Evolutionary conservation across 345 rosid species (phyloP), one percentile per base, ranked within the genome.

Genomic region (Eucalyptus dawsonii): DNA sequence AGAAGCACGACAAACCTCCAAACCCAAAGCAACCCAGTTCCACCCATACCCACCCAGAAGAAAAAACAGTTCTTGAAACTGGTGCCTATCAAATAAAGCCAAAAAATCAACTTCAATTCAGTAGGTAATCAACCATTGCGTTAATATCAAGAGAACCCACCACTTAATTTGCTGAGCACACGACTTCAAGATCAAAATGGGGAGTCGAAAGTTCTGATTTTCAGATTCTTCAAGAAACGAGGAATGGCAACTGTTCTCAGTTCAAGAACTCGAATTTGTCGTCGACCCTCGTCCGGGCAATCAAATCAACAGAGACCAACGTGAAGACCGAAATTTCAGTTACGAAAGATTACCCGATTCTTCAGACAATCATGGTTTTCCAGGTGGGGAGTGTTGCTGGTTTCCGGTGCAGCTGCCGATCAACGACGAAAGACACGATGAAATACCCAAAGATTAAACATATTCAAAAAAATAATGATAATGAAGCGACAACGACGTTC

Each of bases 1-100:
- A 96, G 90, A 88, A 95, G 89, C 87, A 94, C 85, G 44, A 95
- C 89, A 24, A 90, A 50, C 69, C 94, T 95, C 87, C 87, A 91
- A 31, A 91, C 16, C 97, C 93, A 94, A 87, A 88, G 76, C 40
- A 89, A 91, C 91, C 90, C 86, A 86, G 51, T 86, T 69, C 88
- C 87, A 37, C 90, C 90, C 95, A 89, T 93, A 27, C 76, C 90
- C 89, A 87, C 80, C 80, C 7, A 24, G 13, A 24, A 56, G 62
- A 51, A 58, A 54, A 88, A 22, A 65, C 53, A 27, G 47, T 50
- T 14, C 54, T 69, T 29, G 80, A 51, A 89, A 24, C 49, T 21
- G 69, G 51, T 15, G 87, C 8, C 45, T 14, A 88, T 50, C 87
- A 42, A 50, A 86, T 51, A 9, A 19, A n/a, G 53, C 42, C 80